Evolutionary conservation across 306 rosid genomes (phyloP).

Genomic region (Sesbania bispinosa): DNA sequence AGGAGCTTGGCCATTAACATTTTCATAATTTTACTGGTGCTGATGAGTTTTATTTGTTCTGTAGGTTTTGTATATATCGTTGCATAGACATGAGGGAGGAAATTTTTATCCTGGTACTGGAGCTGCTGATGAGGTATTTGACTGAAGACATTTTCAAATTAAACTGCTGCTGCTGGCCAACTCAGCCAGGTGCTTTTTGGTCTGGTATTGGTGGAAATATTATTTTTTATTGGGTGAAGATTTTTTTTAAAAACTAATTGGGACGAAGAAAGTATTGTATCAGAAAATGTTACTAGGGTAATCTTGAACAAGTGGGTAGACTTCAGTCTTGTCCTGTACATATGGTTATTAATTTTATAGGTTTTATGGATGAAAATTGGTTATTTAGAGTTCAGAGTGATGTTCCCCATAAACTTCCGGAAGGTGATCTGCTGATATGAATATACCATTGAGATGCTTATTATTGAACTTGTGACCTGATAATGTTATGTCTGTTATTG

Average conservation of each 20-base stretch:
- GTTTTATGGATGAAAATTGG: background rate
- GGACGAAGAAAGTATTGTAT: conserved; percentile 14
- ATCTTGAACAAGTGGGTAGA: background rate
- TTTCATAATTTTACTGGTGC: conserved; percentile 9
- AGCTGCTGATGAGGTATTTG: conserved; percentile 84
- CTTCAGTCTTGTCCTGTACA: conserved; percentile 11
- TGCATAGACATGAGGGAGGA: conserved; percentile 94
- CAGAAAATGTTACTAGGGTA: background rate
- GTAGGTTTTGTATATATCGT: conserved; percentile 89
- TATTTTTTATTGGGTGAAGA: background rate
- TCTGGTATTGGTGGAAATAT: conserved; percentile 28
- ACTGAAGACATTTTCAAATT: conserved; percentile 37
- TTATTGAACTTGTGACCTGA: background rate
- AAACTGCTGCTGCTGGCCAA: conserved; percentile 48
- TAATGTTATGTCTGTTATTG: background rate
- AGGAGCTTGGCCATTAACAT: background rate
- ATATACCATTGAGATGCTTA: background rate
- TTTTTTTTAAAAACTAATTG: background rate
- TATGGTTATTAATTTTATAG: background rate
- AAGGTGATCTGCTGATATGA: background rate
- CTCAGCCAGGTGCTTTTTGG: conserved; percentile 44
- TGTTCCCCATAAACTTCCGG: background rate
- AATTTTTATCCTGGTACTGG: conserved; percentile 97
- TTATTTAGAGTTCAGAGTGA: background rate
- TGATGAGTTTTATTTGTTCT: conserved; percentile 28